Evolutionary conservation across 1,284 basidiomycete genomes (phyloP).

Genomic region (Cryptococcus sp.): DNA sequence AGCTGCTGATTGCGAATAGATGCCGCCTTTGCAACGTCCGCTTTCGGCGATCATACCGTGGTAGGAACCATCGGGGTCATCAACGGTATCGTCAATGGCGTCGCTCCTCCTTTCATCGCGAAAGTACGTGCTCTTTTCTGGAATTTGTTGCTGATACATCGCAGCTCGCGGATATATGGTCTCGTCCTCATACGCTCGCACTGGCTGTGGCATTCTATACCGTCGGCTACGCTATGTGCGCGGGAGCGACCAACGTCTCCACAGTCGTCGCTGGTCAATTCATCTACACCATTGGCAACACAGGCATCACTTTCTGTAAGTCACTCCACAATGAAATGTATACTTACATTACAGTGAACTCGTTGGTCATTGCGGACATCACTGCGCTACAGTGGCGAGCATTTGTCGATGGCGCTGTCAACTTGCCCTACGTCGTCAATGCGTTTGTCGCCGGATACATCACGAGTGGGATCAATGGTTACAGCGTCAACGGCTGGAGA

Average conservation of each 20-base stretch:
- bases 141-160: background rate
- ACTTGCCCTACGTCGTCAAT: conserved; percentile 62
- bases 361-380: conserved; percentile 62
- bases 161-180: conserved; percentile 26
- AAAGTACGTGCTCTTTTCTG: background rate
- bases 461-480: conserved; percentile 63
- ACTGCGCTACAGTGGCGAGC: conserved; percentile 76
- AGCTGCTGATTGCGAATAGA: conserved; percentile 1
- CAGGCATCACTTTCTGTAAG: conserved; percentile 32
- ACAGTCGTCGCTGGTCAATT: conserved; percentile 41
- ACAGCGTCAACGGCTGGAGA: conserved; percentile 59
- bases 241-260: conserved; percentile 31
- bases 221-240: conserved; percentile 40
- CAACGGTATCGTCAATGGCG: conserved; percentile 7
- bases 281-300: conserved; percentile 41
- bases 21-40: conserved; percentile 37
- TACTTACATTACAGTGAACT: conserved; percentile 5
- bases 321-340: background rate
- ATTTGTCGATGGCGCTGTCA: conserved; percentile 66
- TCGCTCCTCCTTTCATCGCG: conserved; percentile 9
- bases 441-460: conserved; percentile 49
- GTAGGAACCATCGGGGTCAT: conserved; percentile 42
- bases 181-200: conserved; percentile 27
- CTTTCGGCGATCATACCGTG: conserved; percentile 40
- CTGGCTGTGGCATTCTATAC: conserved; percentile 32